Evolutionary conservation across 2,329 filamentous ascomycete genomes (phyloP), one percentile per base, ranked within the genome.

Genomic region (Escovopsis weberi): DNA sequence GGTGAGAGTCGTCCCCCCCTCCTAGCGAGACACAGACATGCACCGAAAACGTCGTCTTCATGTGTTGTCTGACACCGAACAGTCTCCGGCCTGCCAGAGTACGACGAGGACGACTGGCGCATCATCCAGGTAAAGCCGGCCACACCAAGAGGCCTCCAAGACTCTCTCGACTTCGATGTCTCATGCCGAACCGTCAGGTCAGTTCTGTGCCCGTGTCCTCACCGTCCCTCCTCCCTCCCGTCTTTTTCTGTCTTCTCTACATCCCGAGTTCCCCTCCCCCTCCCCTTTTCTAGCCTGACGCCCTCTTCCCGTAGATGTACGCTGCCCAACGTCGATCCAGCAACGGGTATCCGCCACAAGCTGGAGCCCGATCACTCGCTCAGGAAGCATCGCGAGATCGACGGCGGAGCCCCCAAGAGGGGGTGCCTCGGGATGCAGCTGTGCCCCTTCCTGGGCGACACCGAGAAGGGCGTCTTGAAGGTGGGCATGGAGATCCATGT

Each of bases 41-140:
- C 12, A 36, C 12, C 3, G 19, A 36, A 36, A 36, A 36, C 8
- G 12, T n/a, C n/a, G 34, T 36, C 19, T 15, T 36, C 34, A 36
- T 28, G 26, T 26, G 38, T 39, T 26, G 38, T 39, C 43, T 33
- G 40, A 37, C 39, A 18, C 8, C 9, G 12, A 43, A 6, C 32
- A 75, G 72, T 84, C 40, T 74, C 76, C 4, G 80, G 80, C 4
- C 67, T 71, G 0, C 63, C 71, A 2, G 66, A 78, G 4, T 85
- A 82, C 52, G 72, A 75, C 15, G 82, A 88, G 57, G 82, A 87
- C 42, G 65, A 64, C 8, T 87, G 82, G 82, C 78, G 74, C 47
- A 66, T 62, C 26, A 67, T 85, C 33, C 61, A 64, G 19, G 68
- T 82, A 50, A 69, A 70, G 44, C 66, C 76, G 46, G 62, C 59